These are phyloP conservation scores for Quercus berberidifolia DNA, from an alignment of 306 rosid genomes.

Conservation along the genomic window DNA sequence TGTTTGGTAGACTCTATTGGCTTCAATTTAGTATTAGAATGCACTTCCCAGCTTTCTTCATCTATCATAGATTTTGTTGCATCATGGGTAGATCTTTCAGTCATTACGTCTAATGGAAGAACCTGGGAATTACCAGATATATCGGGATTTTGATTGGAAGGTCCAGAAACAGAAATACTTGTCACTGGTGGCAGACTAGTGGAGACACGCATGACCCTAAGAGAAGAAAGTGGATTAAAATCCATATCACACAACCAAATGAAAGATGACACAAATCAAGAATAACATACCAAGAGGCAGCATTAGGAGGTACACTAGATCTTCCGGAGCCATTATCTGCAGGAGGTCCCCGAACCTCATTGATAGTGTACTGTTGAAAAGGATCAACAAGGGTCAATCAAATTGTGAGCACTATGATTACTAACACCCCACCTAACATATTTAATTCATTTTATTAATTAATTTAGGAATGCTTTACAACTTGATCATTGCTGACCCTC, in stretches of 20 bases:
- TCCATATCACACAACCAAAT: neutral
- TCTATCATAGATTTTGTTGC: neutral
- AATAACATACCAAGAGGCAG: neutral
- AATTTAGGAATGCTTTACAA: neutral
- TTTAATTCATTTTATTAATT: neutral
- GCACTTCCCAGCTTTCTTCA: neutral
- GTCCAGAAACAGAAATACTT: neutral
- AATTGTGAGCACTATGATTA: neutral
- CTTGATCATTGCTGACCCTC: neutral
- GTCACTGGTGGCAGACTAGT: neutral
- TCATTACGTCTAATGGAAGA: neutral
- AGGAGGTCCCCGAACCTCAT: neutral
- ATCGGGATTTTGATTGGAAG: neutral
- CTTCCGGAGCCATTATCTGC: neutral
- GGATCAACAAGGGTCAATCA: neutral
- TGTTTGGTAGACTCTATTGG: neutral
- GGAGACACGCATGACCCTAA: neutral
- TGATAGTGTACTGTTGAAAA: constrained; percentile 26
- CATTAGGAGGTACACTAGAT: neutral
- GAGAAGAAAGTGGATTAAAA: neutral
- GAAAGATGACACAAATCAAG: neutral
- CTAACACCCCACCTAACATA: neutral
- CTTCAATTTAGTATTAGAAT: neutral
- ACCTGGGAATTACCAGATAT: neutral
- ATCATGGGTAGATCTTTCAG: neutral